Conservation (phyloP, 1,284 basidiomycete genomes). For the Stygiomarasmius scandens region DNA sequence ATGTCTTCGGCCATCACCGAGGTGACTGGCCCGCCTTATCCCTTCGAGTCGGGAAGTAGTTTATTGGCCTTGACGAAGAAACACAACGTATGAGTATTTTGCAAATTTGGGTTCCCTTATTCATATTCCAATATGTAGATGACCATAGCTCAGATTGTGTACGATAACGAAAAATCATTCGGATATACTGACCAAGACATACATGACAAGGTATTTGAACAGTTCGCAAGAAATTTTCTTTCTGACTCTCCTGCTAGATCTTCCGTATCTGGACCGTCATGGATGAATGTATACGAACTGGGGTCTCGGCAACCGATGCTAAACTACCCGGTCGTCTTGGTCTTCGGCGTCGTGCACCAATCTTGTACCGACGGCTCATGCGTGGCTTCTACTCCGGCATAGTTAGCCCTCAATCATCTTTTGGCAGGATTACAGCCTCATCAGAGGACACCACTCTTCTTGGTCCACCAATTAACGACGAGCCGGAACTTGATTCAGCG, state of each 20-base stretch:
- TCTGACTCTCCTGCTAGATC: slow-evolving; percentile 43
- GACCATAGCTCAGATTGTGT: slow-evolving; percentile 93
- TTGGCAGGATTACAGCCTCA: slow-evolving; percentile 49
- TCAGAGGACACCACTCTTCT: slow-evolving; percentile 43
- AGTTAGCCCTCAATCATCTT: slow-evolving; percentile 34
- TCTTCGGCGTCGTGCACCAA: slow-evolving; percentile 80
- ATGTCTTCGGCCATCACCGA: slow-evolving; percentile 20
- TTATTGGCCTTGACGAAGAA: slow-evolving; percentile 78
- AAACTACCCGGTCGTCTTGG: slow-evolving; percentile 85
- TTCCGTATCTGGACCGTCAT: slow-evolving; percentile 88
- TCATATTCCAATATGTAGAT: slow-evolving; percentile 67
- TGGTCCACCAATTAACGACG: slow-evolving; percentile 26
- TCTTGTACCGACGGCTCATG: slow-evolving; percentile 87
- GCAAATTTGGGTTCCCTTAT: background rate
- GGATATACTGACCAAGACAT: slow-evolving; percentile 80
- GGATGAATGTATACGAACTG: slow-evolving; percentile 91
- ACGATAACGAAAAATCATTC: slow-evolving; percentile 89
- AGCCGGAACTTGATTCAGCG: slow-evolving; percentile 2
- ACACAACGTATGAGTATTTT: slow-evolving; percentile 70
- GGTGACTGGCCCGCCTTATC: slow-evolving; percentile 71
- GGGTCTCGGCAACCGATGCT: slow-evolving; percentile 79
- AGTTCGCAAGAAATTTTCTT: slow-evolving; percentile 5
- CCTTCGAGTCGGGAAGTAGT: slow-evolving; percentile 81
- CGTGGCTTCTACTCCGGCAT: slow-evolving; percentile 80
- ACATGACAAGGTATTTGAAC: slow-evolving; percentile 60